Evolutionary conservation across 2,329 filamentous ascomycete species (phyloP).

Genomic region (Hawksworthiomyces lignivorus): DNA sequence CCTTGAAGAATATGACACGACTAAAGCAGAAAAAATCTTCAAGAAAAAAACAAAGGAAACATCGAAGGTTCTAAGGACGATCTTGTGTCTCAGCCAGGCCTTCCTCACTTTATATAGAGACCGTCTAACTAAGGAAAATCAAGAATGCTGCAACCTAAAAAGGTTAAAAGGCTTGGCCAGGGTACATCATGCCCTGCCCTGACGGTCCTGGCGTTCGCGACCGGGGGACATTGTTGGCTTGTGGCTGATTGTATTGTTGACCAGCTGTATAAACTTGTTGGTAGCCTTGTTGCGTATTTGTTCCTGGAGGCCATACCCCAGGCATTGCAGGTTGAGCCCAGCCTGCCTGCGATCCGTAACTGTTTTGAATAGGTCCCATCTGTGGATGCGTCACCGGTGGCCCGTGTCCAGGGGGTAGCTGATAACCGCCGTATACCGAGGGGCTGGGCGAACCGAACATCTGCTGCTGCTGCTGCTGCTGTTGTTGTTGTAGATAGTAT

Average conservation of each 20-base stretch:
- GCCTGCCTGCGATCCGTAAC: not conserved
- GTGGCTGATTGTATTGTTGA: not conserved
- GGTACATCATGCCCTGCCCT: slow-evolving; percentile 19
- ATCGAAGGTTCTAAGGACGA: not conserved
- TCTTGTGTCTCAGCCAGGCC: no score
- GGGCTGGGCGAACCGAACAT: slow-evolving; percentile 10
- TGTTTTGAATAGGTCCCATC: slow-evolving; percentile 9
- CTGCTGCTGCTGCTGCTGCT: slow-evolving; percentile 24
- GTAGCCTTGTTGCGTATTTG: slow-evolving; percentile 13
- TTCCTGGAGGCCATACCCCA: slow-evolving; percentile 6
- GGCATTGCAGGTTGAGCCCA: slow-evolving; percentile 1
- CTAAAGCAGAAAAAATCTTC: no score
- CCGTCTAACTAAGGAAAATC: not conserved
- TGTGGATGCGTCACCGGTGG: slow-evolving; percentile 15
- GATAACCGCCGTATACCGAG: slow-evolving; percentile 14
- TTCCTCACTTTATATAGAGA: no score
- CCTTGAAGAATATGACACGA: no score
- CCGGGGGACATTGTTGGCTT: no score
- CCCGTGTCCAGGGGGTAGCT: slow-evolving; percentile 15
- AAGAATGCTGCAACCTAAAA: not conserved
- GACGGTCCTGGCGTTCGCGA: slow-evolving; percentile 13
- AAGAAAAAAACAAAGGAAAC: not conserved
- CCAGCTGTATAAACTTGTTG: slow-evolving; percentile 1
- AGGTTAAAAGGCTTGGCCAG: slow-evolving; percentile 26
- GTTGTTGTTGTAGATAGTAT: slow-evolving; percentile 20